Percentiles rank a stretch among this genome's conserved stretches.
Conservation (phyloP, 805 yeast genomes). For the Candida corydali region DNA sequence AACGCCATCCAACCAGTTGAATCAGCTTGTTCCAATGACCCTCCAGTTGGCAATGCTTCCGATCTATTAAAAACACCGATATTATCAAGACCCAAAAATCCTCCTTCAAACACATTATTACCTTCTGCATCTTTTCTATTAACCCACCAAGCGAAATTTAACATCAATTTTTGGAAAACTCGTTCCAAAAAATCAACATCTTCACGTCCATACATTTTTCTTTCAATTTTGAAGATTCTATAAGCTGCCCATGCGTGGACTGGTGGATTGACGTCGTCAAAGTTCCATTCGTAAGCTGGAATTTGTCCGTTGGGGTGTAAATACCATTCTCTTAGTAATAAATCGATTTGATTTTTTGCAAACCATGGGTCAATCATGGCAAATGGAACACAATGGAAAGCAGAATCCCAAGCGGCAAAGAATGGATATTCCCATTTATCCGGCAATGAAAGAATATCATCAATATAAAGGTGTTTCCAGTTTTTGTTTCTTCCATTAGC, state of each 20-base stretch:
- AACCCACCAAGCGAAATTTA: conserved; percentile 97
- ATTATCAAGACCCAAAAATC: conserved; percentile 88
- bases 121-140: conserved; percentile 85
- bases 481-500: conserved; percentile 84
- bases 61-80: conserved; percentile 91
- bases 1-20: conserved; percentile 98
- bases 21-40: conserved; percentile 87
- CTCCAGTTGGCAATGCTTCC: conserved; percentile 91
- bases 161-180: conserved; percentile 85
- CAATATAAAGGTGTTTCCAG: conserved; percentile 86
- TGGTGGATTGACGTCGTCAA: conserved; percentile 93
- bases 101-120: conserved; percentile 89
- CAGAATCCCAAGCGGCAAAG: conserved; percentile 96
- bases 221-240: conserved; percentile 81
- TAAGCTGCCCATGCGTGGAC: conserved; percentile 96
- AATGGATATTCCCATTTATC: conserved; percentile 97
- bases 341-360: conserved; percentile 83
- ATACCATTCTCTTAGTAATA: conserved; percentile 90
- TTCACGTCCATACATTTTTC: conserved; percentile 76
- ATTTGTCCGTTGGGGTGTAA: conserved; percentile 98
- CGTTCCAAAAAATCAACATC: conserved; percentile 82
- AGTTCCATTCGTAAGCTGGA: conserved; percentile 97
- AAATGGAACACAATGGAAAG: conserved; percentile 89
- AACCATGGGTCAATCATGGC: conserved; percentile 92
- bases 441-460: conserved; percentile 83